Percentiles rank a stretch among this genome's conserved stretches.
Evolutionary conservation across 1,139 yeast species (phyloP).

Genomic region (Petasospora fabianii): DNA sequence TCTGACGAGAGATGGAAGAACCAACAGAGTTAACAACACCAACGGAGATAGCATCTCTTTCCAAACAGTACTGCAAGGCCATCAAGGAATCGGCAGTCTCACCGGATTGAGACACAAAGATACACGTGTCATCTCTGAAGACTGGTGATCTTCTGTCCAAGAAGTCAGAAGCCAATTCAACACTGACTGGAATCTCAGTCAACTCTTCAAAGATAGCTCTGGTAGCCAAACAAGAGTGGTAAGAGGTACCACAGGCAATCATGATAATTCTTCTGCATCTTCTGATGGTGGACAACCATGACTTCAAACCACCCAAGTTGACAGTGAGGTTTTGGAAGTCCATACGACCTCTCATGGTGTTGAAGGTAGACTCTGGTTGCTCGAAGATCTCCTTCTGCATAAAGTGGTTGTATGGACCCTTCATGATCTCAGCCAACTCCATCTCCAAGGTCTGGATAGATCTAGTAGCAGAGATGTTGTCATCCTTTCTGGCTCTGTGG

Average conservation of each 20-base stretch:
- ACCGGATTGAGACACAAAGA: constrained; percentile 97
- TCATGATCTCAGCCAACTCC: constrained; percentile 97
- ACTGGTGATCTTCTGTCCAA: constrained; percentile 94
- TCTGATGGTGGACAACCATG: constrained; percentile 83
- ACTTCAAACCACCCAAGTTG: constrained; percentile 85
- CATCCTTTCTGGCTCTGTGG: constrained; percentile 90
- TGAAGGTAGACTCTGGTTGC: constrained; percentile 97
- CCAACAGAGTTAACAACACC: constrained; percentile 97
- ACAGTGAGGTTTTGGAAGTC: constrained; percentile 80
- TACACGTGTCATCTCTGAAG: constrained; percentile 96
- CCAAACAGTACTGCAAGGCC: constrained; percentile 93
- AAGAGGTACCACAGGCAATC: constrained; percentile 99
- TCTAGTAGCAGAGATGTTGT: constrained; percentile 89
- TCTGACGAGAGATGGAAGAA: constrained; percentile 89
- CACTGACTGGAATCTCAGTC: constrained; percentile 93
- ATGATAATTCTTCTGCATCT: constrained; percentile 93
- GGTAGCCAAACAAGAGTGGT: constrained; percentile 96
- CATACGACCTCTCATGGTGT: constrained; percentile 99
- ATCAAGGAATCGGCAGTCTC: constrained; percentile 99
- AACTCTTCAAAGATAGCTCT: constrained; percentile 95
- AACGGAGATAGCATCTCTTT: constrained; percentile 94
- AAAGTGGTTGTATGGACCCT: constrained; percentile 92
- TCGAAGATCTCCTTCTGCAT: constrained; percentile 99
- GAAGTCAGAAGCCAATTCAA: constrained; percentile 96
- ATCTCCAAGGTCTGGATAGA: constrained; percentile 94